These are phyloP conservation scores for Verticillium zaregamsianum DNA, from an alignment of 2,329 filamentous ascomycete species.

Conservation along the genomic window DNA sequence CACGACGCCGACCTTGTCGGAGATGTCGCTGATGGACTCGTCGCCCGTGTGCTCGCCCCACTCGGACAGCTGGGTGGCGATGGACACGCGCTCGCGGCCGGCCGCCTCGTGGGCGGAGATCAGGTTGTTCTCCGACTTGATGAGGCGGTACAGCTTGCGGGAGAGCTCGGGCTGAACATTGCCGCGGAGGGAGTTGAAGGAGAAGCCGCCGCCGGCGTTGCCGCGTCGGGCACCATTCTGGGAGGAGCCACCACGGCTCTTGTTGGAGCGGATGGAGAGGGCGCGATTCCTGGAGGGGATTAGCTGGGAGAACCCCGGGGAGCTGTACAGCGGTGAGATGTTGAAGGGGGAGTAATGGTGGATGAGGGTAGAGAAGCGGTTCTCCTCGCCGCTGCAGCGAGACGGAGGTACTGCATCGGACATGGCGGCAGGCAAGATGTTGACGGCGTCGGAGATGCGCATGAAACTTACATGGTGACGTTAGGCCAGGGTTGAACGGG, in stretches of 20 bases:
- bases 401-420: neutral
- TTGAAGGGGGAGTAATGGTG: neutral
- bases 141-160: slow-evolving; percentile 82
- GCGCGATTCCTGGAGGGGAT: slow-evolving; percentile 59
- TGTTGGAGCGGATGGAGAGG: slow-evolving; percentile 68
- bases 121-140: slow-evolving; percentile 91
- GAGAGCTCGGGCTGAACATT: slow-evolving; percentile 83
- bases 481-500: neutral
- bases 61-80: slow-evolving; percentile 88
- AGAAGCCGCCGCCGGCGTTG: slow-evolving; percentile 53
- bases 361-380: neutral
- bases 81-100: slow-evolving; percentile 75
- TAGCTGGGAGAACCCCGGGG: neutral
- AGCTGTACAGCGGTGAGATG: neutral
- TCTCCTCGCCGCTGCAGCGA: neutral
- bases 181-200: slow-evolving; percentile 80
- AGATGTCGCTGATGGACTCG: slow-evolving; percentile 81
- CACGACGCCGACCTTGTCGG: slow-evolving; percentile 92
- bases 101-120: slow-evolving; percentile 82
- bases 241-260: slow-evolving; percentile 34
- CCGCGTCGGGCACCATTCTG: slow-evolving; percentile 31
- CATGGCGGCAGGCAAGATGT: neutral
- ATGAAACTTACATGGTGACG: neutral
- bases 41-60: slow-evolving; percentile 94
- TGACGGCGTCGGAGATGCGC: neutral